A percentile compares a stretch with the other conserved stretches of the same genome.
These are phyloP conservation scores for Boechera divaricarpa DNA, from an alignment of 345 rosid species.

Conservation along the genomic window DNA sequence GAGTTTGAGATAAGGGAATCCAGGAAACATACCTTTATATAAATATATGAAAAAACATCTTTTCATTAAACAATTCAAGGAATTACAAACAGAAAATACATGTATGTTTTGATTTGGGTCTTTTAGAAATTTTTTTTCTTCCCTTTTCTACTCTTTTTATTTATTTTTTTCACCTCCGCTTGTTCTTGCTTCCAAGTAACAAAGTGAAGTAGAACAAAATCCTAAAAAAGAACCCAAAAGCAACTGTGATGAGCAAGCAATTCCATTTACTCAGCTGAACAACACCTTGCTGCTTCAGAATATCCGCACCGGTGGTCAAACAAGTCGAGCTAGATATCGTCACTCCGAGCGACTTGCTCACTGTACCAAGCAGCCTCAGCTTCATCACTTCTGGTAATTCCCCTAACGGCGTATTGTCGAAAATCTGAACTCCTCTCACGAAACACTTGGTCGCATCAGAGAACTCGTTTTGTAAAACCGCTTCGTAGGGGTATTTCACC, in stretches of 20 bases:
- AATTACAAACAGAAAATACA: conserved; percentile 31
- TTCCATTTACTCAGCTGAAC: conserved; percentile 78
- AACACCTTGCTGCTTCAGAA: conserved; percentile 69
- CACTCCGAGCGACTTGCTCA: conserved; percentile 65
- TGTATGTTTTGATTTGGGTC: conserved; percentile 12
- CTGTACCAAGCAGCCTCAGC: conserved; percentile 51
- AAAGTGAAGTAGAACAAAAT: conserved; percentile 76
- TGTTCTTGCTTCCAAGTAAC: conserved; percentile 81
- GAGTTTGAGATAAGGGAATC: conserved; percentile 18
- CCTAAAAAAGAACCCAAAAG: conserved; percentile 90
- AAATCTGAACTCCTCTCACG: conserved; percentile 75
- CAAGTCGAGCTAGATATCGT: conserved; percentile 77
- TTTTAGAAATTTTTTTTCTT: background rate
- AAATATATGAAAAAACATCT: background rate
- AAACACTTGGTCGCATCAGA: conserved; percentile 71
- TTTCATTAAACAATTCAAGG: conserved; percentile 15
- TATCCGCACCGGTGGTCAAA: conserved; percentile 74
- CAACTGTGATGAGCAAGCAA: conserved; percentile 82
- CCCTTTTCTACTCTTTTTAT: background rate
- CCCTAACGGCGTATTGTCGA: conserved; percentile 84
- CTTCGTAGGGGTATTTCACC: conserved; percentile 90
- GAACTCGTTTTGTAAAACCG: conserved; percentile 82
- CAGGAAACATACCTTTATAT: background rate
- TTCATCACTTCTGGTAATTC: conserved; percentile 56
- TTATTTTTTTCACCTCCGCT: conserved; percentile 58